Evolutionary conservation across 31 red algal species (phyloP), one percentile per base, ranked within the genome.

Genomic region (Bonnemaisonia californica): DNA sequence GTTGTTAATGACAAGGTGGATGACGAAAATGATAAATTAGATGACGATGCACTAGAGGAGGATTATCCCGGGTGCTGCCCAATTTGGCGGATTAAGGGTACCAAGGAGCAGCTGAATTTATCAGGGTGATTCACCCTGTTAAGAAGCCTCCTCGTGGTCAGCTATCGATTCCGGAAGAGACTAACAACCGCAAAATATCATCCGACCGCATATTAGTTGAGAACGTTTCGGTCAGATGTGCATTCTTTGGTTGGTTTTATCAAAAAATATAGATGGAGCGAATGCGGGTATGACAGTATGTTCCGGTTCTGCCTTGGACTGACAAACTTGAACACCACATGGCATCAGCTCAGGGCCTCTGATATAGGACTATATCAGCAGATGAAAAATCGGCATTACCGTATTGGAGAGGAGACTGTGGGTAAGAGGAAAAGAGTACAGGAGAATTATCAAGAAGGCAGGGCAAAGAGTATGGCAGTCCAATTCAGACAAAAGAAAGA

Each of bases 1-100:
- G 18, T 0, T 29, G 74, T 36, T 2, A 4, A 68, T n/a, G 21
- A 79, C 26, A 86, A 77, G 45, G 76, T n/a, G 51, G 69, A 74
- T 29, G 32, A 65, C 2, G 81, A 84, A 54, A 84, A 61, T 5
- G 39, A 21, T 22, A 65, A 64, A 21, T 34, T 21, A 3, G 68
- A 84, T n/a, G n/a, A n/a, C n/a, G n/a, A n/a, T n/a, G n/a, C 19
- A 51, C 54, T 51, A 54, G 45, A 13, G 39, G 22, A 24, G 29
- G 39, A n/a, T 69, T 19, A 34, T 4, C 4, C 64, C 26, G 26
- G 0, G 32, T 69, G 22, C 29, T 34, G 33, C 22, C 22, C 64
- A 69, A 5, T 1, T 69, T 8, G 64, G 26, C 9, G 23, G 61
- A 69, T 19, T 37, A 69, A 9, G 64, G 8, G 13, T 69, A 69